Percentiles rank a stretch among this genome's conserved stretches.
Conservation (phyloP, 2,329 filamentous ascomycete genomes). For the Botrytis squamosa region DNA sequence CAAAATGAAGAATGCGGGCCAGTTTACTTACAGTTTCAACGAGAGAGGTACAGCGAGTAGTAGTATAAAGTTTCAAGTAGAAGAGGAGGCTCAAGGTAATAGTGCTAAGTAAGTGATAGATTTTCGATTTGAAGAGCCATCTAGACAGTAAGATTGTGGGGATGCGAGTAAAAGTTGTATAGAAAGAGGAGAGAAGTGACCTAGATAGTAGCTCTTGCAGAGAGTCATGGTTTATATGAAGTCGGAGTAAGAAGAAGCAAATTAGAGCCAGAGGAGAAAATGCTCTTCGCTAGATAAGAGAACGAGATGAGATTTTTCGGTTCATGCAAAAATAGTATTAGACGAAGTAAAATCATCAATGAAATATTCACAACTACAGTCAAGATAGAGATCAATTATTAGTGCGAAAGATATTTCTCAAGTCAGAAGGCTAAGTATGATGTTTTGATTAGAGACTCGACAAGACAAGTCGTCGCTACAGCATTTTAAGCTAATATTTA, state of each 20-base stretch:
- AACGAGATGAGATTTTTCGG: not conserved
- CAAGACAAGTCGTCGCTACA: not conserved
- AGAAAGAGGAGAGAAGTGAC: not conserved
- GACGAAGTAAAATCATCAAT: not conserved
- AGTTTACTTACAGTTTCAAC: accelerated
- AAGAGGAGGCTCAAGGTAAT: accelerated
- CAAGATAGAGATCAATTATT: no score
- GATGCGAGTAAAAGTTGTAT: no score
- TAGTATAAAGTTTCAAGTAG: not conserved
- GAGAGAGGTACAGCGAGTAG: not conserved
- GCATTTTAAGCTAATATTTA: not conserved
- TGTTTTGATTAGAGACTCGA: not conserved
- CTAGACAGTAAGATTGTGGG: no score
- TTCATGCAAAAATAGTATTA: not conserved
- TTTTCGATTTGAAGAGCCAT: not conserved
- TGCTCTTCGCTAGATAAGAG: not conserved
- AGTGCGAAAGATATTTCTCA: not conserved
- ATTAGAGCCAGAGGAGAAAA: not conserved
- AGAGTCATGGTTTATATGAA: not conserved
- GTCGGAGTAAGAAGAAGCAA: not conserved
- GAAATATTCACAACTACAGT: accelerated
- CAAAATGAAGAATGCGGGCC: not conserved
- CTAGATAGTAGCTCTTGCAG: not conserved
- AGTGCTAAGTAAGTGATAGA: not conserved
- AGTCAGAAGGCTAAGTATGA: not conserved